phyloP scores from a whole-genome alignment of 768 basidiomycete species.

The Melanogaster broomeanus region DNA sequence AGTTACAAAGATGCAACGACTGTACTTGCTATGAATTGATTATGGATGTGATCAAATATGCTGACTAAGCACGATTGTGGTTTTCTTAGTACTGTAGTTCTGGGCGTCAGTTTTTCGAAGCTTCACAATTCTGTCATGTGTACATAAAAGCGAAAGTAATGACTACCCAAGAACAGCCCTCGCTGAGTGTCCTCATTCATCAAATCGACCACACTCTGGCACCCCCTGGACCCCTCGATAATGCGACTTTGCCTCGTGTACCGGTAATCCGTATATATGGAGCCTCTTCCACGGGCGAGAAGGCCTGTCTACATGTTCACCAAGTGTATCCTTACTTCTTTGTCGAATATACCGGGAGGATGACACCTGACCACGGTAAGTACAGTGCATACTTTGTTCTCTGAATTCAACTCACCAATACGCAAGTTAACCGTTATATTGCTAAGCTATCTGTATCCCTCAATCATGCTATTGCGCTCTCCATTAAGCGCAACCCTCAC shows the following conservation, averaged over 20 bases:
- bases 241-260: constrained; percentile 57
- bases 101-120: too few relatives aligned
- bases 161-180: constrained; percentile 17
- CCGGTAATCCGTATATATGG: constrained; percentile 91
- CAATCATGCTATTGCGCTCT: constrained; percentile 84
- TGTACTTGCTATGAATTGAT: too few relatives aligned
- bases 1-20: too few relatives aligned
- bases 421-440: constrained; percentile 74
- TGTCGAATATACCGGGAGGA: constrained; percentile 73
- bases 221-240: constrained; percentile 65
- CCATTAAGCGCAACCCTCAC: constrained; percentile 70
- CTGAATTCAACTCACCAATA: constrained; percentile 1
- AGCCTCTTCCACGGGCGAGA: constrained; percentile 70
- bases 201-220: constrained; percentile 67
- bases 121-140: constrained; percentile 62
- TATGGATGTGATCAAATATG: too few relatives aligned
- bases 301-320: constrained; percentile 87
- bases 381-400: neutral
- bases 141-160: constrained; percentile 61
- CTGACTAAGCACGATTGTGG: neutral
- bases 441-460: constrained; percentile 69
- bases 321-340: constrained; percentile 95
- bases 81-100: too few relatives aligned
- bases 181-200: constrained; percentile 46
- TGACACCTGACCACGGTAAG: constrained; percentile 67